These are phyloP conservation scores for Phytophthora brassicae DNA, from an alignment of 352 stramenopile genomes.

Conservation along the genomic window DNA sequence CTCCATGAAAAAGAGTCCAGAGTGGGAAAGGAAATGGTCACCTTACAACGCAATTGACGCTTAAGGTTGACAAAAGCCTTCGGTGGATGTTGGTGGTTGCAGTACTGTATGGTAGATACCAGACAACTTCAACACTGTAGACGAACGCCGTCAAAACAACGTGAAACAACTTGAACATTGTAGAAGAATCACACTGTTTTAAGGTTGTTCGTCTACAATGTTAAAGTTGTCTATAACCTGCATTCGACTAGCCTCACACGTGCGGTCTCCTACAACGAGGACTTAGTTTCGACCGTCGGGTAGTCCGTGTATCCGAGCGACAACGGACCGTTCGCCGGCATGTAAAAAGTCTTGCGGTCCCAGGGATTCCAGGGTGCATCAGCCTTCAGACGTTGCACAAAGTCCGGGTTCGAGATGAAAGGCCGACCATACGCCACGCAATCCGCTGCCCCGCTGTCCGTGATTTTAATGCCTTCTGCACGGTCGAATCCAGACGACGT, in stretches of 20 bases:
- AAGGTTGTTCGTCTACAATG: too few relatives aligned
- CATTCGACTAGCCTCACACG: background rate
- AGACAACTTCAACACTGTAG: too few relatives aligned
- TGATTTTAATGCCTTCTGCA: conserved; percentile 32
- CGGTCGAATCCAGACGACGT: conserved; percentile 51
- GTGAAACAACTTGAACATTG: too few relatives aligned
- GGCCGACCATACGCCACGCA: conserved; percentile 57
- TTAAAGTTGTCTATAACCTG: too few relatives aligned
- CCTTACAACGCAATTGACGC: too few relatives aligned
- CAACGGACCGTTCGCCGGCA: conserved; percentile 26
- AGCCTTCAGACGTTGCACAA: conserved; percentile 48
- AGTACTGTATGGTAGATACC: too few relatives aligned
- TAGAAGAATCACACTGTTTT: too few relatives aligned
- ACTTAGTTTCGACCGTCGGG: conserved; percentile 43
- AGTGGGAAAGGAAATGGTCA: too few relatives aligned
- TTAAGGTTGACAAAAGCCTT: too few relatives aligned
- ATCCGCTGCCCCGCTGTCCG: conserved; percentile 41
- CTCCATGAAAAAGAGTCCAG: too few relatives aligned
- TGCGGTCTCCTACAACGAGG: conserved; percentile 13
- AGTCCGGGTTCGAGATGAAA: conserved; percentile 75
- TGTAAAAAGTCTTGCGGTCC: conserved; percentile 43
- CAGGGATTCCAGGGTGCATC: conserved; percentile 42
- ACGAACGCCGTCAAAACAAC: too few relatives aligned
- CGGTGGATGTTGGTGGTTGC: too few relatives aligned
- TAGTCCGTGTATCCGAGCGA: conserved; percentile 52